Evolutionary conservation across 2,329 filamentous ascomycete genomes (phyloP).

Genomic region (Raffaelea albimanens): DNA sequence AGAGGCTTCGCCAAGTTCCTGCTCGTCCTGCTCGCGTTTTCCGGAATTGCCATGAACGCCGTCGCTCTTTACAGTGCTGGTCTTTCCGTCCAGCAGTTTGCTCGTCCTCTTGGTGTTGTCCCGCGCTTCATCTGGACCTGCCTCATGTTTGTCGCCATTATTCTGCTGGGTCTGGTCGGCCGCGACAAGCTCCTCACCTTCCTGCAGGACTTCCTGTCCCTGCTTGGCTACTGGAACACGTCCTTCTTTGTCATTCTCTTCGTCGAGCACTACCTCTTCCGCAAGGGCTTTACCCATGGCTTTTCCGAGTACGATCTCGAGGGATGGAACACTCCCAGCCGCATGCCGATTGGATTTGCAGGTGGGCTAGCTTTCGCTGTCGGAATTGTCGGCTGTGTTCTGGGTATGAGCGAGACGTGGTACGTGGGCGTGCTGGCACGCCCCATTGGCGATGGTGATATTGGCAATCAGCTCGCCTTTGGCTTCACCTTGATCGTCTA

Average conservation of each 20-base stretch:
- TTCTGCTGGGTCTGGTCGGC: slow-evolving; percentile 33
- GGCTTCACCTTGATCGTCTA: slow-evolving; percentile 47
- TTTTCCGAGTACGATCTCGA: slow-evolving; percentile 37
- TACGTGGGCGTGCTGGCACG: slow-evolving; percentile 36
- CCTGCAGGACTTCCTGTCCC: slow-evolving; percentile 35
- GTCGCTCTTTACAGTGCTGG: slow-evolving; percentile 32
- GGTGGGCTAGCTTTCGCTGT: slow-evolving; percentile 32
- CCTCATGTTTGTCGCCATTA: slow-evolving; percentile 32
- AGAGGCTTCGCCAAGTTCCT: slow-evolving; percentile 55
- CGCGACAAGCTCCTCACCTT: slow-evolving; percentile 31
- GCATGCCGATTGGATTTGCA: slow-evolving; percentile 33
- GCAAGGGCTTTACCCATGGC: slow-evolving; percentile 21
- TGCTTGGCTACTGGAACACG: slow-evolving; percentile 41
- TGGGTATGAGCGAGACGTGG: slow-evolving; percentile 52
- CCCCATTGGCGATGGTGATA: slow-evolving; percentile 35
- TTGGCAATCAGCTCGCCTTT: slow-evolving; percentile 54
- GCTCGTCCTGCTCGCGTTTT: slow-evolving; percentile 47
- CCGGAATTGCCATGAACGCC: slow-evolving; percentile 35
- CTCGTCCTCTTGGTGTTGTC: slow-evolving; percentile 29
- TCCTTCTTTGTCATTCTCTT: slow-evolving; percentile 38
- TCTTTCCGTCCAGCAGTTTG: slow-evolving; percentile 30
- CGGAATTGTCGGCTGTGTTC: slow-evolving; percentile 37
- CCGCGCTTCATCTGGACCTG: slow-evolving; percentile 39
- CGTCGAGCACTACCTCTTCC: slow-evolving; percentile 38
- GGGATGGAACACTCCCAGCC: slow-evolving; percentile 33